A percentile compares a stretch with the other conserved stretches of the same genome.
Conservation (phyloP, 179 eudicot species). For the Beta corolliflora region DNA sequence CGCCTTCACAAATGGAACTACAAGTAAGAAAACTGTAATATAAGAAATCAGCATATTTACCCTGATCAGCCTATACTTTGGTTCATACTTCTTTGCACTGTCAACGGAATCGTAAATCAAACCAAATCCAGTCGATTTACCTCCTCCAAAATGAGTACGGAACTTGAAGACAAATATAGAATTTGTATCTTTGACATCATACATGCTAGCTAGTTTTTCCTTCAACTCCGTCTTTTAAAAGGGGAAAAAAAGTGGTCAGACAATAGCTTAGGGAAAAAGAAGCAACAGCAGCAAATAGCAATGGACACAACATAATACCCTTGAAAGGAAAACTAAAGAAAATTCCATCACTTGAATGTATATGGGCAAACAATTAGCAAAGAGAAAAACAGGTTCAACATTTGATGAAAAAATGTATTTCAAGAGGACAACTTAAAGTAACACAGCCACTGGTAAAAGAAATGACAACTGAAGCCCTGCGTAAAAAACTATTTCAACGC, state of each 20-base stretch:
- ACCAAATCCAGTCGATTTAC: constrained; percentile 84
- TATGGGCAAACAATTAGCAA: not conserved
- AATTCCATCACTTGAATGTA: not conserved
- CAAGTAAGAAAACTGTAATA: not conserved
- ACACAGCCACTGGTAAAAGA: not conserved
- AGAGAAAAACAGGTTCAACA: too few relatives aligned
- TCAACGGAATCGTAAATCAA: constrained; percentile 81
- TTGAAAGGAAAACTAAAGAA: not conserved
- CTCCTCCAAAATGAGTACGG: constrained; percentile 85
- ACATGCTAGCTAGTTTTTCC: constrained; percentile 62
- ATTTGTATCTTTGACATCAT: constrained; percentile 61
- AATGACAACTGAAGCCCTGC: too few relatives aligned
- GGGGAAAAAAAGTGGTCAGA: not conserved
- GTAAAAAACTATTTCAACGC: too few relatives aligned
- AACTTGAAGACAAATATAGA: constrained; percentile 76
- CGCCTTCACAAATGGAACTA: not conserved
- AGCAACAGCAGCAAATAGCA: not conserved
- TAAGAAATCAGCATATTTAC: constrained; percentile 35
- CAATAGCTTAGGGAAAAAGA: too few relatives aligned
- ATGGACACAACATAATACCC: not conserved
- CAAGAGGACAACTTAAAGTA: not conserved
- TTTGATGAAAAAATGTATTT: too few relatives aligned
- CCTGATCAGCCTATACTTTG: constrained; percentile 84
- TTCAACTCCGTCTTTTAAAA: constrained; percentile 55
- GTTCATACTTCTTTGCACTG: constrained; percentile 81